Evolutionary conservation across 2,329 filamentous ascomycete genomes (phyloP).

Genomic region (Diaporthe sp.): DNA sequence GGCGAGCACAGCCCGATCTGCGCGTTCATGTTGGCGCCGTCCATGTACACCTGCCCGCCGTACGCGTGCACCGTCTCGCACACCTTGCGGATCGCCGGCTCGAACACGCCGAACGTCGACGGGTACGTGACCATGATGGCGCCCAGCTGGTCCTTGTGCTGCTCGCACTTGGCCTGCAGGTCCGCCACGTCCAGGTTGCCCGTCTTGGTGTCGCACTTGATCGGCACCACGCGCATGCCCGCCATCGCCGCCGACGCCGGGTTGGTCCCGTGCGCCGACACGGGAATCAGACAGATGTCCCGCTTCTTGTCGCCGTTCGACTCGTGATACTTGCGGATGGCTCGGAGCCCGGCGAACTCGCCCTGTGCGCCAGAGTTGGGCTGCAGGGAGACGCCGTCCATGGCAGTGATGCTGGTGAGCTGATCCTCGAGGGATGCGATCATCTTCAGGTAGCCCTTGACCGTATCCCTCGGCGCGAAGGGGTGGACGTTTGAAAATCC

Average conservation of each 20-base stretch:
- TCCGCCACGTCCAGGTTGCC: conserved; percentile 92
- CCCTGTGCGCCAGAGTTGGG: conserved; percentile 97
- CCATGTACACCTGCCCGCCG: conserved; percentile 98
- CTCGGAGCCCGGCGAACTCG: conserved; percentile 90
- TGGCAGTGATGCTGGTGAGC: conserved; percentile 87
- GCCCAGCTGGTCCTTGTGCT: conserved; percentile 86
- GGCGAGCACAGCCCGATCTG: conserved; percentile 96
- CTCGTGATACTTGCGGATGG: conserved; percentile 89
- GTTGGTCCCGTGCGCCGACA: conserved; percentile 96
- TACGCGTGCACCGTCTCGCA: conserved; percentile 88
- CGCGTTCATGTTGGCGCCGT: conserved; percentile 98
- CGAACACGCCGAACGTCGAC: conserved; percentile 94
- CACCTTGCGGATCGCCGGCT: conserved; percentile 87
- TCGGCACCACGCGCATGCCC: conserved; percentile 91
- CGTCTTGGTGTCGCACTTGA: conserved; percentile 90
- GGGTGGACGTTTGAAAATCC: conserved; percentile 87
- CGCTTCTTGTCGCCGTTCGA: conserved; percentile 77
- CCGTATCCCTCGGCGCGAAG: conserved; percentile 75
- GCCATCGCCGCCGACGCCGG: conserved; percentile 96
- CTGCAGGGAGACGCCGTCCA: conserved; percentile 90
- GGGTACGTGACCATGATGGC: conserved; percentile 99
- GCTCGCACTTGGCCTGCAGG: conserved; percentile 88
- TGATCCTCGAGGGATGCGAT: conserved; percentile 82
- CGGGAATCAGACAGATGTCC: conserved; percentile 93
- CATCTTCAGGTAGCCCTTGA: conserved; percentile 78